Evolutionary conservation across 305 asterid genomes (phyloP), one percentile per base, ranked within the genome.

Genomic region (Fraxinus platypoda): DNA sequence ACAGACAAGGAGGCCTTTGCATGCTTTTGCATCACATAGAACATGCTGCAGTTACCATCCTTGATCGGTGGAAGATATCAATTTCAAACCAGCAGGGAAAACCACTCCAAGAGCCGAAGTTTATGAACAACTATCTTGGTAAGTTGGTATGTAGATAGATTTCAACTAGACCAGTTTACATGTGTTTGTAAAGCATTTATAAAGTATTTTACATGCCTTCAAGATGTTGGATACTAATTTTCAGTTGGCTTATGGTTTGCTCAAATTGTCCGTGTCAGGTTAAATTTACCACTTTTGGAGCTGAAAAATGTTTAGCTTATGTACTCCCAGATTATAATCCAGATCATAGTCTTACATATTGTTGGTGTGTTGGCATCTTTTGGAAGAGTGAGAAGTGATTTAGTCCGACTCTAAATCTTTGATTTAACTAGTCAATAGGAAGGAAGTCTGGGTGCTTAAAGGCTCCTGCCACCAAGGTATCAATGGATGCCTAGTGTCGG

Each of bases 91-190:
- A 92, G 86, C 91, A 89, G 81, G 94, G 93, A 81, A 92, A 91
- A 86, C 89, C 78, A 80, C 91, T 91, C 80, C 93, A 88, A 75
- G 84, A 92, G 74, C 91, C 92, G 0, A 92, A 90, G 82, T 96
- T 93, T 85, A 88, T 96, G 98, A 96, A 92, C 90, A 96, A 94
- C 87, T 96, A 96, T 85, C 98, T 96, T 77, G 99, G 98, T 96
- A 54, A 54, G 66, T 54, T 54, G 26, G 3, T n/a, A 89, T 80
- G 93, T 80, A 78, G 79, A 66, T 79, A 46, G 28, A 23, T 64
- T 62, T 52, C 85, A 49, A 71, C 86, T 49, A 28, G 74, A 66
- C 84, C 77, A 81, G 73, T 38, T 78, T 81, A 74, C 59, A 77
- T 75, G 76, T 28, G 38, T 84, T 66, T 71, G 49, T 79, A 70